A percentile compares a stretch with the other conserved stretches of the same genome.
These are phyloP conservation scores for Ceratocystis destructans DNA, from an alignment of 2,329 filamentous ascomycete species.

Conservation along the genomic window DNA sequence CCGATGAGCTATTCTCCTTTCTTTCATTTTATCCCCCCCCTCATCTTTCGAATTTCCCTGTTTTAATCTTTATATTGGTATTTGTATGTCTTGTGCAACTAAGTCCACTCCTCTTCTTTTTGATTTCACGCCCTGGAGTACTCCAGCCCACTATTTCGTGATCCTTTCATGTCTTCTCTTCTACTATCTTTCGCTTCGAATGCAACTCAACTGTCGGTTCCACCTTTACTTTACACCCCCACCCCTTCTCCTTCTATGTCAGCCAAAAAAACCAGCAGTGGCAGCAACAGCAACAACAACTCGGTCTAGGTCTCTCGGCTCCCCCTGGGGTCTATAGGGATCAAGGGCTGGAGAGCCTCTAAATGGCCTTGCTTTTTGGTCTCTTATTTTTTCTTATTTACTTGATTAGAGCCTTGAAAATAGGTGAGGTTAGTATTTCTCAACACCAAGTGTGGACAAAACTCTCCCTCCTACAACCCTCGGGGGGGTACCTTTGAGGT, in stretches of 20 bases:
- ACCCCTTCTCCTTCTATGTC: not conserved
- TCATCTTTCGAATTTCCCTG: not conserved
- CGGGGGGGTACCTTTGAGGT: too few species aligned
- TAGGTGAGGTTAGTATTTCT: not conserved
- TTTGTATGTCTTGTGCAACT: constrained; percentile 7
- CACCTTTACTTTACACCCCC: not conserved
- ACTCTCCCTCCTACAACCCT: too few species aligned
- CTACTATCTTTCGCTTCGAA: not conserved
- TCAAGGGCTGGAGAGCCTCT: constrained; percentile 7
- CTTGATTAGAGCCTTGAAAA: not conserved
- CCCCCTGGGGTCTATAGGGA: constrained; percentile 8
- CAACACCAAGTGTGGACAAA: too few species aligned
- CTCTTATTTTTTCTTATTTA: not conserved
- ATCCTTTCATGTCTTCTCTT: constrained; percentile 6
- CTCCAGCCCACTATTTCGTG: not conserved
- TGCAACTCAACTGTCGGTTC: not conserved
- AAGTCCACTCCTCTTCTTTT: constrained; percentile 1
- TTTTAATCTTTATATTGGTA: constrained; percentile 1
- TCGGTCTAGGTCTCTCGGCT: not conserved
- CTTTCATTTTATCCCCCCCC: not conserved
- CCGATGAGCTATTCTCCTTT: not conserved
- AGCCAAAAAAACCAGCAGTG: not conserved
- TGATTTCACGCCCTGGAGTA: not conserved
- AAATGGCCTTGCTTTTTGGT: not conserved
- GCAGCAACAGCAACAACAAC: not conserved